These are phyloP conservation scores for Priceomyces haplophilus DNA, from an alignment of 805 yeast genomes.

Conservation along the genomic window DNA sequence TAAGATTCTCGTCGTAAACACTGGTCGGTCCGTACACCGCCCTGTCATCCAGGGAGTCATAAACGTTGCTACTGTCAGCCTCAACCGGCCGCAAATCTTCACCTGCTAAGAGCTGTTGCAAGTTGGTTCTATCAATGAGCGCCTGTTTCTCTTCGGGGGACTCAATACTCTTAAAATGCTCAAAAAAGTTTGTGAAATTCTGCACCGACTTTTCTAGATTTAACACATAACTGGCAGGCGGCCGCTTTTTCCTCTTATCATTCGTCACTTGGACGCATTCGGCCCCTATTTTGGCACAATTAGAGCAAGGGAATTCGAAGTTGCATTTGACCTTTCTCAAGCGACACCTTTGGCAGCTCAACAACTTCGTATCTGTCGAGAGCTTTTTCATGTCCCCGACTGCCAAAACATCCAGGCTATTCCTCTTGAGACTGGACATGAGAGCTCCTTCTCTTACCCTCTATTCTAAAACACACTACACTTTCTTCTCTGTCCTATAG, in stretches of 20 bases:
- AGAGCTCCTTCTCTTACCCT: not conserved
- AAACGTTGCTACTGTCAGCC: slow-evolving; percentile 2
- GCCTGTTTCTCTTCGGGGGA: slow-evolving; percentile 18
- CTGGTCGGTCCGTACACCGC: slow-evolving; percentile 47
- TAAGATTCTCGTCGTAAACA: slow-evolving; percentile 36
- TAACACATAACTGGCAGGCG: slow-evolving; percentile 49
- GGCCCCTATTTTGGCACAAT: slow-evolving; percentile 41
- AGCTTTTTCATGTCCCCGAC: not conserved
- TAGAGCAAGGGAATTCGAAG: slow-evolving; percentile 46
- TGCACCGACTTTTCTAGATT: slow-evolving; percentile 35
- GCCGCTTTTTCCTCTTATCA: slow-evolving; percentile 52
- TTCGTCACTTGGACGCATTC: slow-evolving; percentile 46
- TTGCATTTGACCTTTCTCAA: slow-evolving; percentile 48
- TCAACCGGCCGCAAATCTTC: slow-evolving; percentile 4
- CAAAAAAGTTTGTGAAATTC: slow-evolving; percentile 22
- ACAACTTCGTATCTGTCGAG: slow-evolving; percentile 10
- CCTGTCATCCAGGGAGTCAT: slow-evolving; percentile 23
- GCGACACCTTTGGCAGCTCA: slow-evolving; percentile 42
- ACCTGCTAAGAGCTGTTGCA: slow-evolving; percentile 10
- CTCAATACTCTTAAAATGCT: slow-evolving; percentile 19
- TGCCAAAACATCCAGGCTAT: slow-evolving; percentile 1
- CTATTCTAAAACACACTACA: too few relatives aligned
- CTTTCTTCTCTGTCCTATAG: too few relatives aligned
- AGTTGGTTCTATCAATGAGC: slow-evolving; percentile 19
- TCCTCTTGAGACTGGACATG: not conserved